These are phyloP conservation scores for Helianthus annuus DNA, from an alignment of 129 eudicot genomes.

Conservation along the genomic window HanXRQr2.0-SUNRISE NC_035433.2:12383233-12383732, in stretches of 20 bases:
- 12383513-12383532: background rate
- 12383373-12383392: background rate
- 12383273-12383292: background rate
- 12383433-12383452: background rate
- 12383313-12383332: background rate
- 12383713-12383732: constrained; percentile 54
- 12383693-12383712: constrained; percentile 50
- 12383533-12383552: background rate
- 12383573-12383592: background rate
- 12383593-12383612: background rate
- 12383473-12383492: background rate
- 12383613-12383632: background rate
- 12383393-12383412: background rate
- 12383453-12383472: constrained; percentile 12
- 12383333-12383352: background rate
- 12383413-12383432: constrained; percentile 1
- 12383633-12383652: background rate
- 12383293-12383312: background rate
- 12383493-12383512: background rate
- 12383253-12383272: background rate
- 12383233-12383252: background rate
- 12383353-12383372: background rate
- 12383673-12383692: background rate
- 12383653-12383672: constrained; percentile 11
- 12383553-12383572: background rate